These are phyloP conservation scores for Leucaena leucocephala DNA, from an alignment of 306 rosid genomes.

Conservation along the genomic window DNA sequence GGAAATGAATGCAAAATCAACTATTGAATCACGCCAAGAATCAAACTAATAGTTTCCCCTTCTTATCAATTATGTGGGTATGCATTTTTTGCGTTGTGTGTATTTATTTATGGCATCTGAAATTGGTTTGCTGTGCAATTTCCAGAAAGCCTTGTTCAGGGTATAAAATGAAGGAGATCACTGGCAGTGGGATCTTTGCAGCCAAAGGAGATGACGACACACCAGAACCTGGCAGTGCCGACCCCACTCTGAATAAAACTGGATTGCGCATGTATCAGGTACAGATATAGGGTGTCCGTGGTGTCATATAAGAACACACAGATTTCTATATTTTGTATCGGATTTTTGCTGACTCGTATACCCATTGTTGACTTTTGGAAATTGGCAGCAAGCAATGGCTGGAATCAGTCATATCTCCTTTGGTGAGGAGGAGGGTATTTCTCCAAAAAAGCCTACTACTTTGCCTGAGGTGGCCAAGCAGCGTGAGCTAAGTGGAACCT, in stretches of 20 bases:
- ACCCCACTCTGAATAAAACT: slow-evolving; percentile 58
- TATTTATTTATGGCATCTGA: slow-evolving; percentile 32
- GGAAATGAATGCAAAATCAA: slow-evolving; percentile 5
- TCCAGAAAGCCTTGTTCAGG: slow-evolving; percentile 92
- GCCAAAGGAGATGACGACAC: slow-evolving; percentile 63
- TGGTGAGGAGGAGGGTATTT: slow-evolving; percentile 73
- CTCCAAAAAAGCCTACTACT: slow-evolving; percentile 77
- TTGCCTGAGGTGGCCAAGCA: slow-evolving; percentile 95
- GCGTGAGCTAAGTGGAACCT: slow-evolving; percentile 93
- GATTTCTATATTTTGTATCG: slow-evolving; percentile 13
- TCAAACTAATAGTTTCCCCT: not conserved
- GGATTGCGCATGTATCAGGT: slow-evolving; percentile 97
- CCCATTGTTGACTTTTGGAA: slow-evolving; percentile 39
- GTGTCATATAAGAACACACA: not conserved
- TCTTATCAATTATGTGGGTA: not conserved
- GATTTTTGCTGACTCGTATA: slow-evolving; percentile 27
- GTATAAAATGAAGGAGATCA: slow-evolving; percentile 95
- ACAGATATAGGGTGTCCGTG: slow-evolving; percentile 18
- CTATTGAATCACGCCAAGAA: not conserved
- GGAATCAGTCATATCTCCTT: slow-evolving; percentile 98
- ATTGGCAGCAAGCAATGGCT: slow-evolving; percentile 74
- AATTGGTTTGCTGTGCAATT: slow-evolving; percentile 31
- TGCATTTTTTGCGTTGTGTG: not conserved
- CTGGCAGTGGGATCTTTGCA: slow-evolving; percentile 94
- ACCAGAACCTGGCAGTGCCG: slow-evolving; percentile 62